phyloP scores from a whole-genome alignment of 495 filamentous ascomycete species.

The Podospora anserina region DNA sequence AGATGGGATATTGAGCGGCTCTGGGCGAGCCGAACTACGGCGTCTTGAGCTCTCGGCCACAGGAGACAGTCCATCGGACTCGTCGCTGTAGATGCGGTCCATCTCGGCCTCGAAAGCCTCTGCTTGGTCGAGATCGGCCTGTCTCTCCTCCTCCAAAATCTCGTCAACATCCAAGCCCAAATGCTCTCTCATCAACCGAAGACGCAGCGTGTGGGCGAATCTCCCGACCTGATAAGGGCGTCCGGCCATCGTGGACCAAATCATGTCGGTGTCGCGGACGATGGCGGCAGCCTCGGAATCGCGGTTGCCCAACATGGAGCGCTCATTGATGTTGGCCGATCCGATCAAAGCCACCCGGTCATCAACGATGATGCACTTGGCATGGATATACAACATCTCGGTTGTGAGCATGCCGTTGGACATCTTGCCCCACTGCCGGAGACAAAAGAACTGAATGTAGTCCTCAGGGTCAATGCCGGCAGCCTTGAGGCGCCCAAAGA shows the following conservation, averaged over 20 bases:
- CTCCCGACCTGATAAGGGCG: conserved; percentile 82
- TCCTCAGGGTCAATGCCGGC: conserved; percentile 92
- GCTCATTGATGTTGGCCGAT: conserved; percentile 98
- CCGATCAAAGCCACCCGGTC: conserved; percentile 92
- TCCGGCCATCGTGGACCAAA: conserved; percentile 88
- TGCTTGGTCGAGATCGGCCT: conserved; percentile 50
- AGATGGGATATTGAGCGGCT: conserved; percentile 18
- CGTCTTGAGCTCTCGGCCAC: conserved; percentile 31
- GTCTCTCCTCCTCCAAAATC: conserved; percentile 75
- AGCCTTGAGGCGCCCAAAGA: conserved; percentile 80
- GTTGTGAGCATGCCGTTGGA: conserved; percentile 80
- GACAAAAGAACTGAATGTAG: conserved; percentile 91
- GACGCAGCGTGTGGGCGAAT: conserved; percentile 88
- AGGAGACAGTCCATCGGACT: conserved; percentile 30
- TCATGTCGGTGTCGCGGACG: conserved; percentile 90
- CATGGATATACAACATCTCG: conserved; percentile 97
- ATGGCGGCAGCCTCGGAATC: conserved; percentile 92
- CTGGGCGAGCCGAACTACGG: conserved; percentile 10
- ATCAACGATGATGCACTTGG: conserved; percentile 96
- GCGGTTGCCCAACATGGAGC: conserved; percentile 86
- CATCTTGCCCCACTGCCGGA: conserved; percentile 91
- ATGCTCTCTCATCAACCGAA: conserved; percentile 96
- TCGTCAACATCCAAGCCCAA: conserved; percentile 92
- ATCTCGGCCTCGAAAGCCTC: conserved; percentile 52
- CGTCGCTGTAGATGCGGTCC: conserved; percentile 49